phyloP scores from a whole-genome alignment of 23 red algal species.

The Gracilaria gracilis region DNA sequence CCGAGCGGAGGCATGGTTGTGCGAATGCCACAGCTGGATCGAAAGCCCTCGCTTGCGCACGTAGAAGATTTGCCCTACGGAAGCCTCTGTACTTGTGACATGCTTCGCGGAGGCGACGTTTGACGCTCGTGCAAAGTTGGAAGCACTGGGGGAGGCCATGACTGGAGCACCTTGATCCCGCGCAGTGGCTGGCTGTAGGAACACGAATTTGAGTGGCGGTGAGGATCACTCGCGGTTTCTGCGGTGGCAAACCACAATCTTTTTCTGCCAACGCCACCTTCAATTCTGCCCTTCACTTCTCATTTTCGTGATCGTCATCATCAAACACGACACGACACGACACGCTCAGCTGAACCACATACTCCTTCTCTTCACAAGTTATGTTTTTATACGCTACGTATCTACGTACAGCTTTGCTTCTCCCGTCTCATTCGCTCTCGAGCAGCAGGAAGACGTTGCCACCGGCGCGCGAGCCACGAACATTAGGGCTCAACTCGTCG shows the following conservation, averaged over 20 bases:
- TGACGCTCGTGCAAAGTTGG: constrained; percentile 50
- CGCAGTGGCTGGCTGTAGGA: constrained; percentile 69
- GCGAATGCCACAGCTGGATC: constrained; percentile 43
- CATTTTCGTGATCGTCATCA: no score
- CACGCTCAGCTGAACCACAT: no score
- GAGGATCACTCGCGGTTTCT: constrained; percentile 61
- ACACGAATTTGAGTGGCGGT: constrained; percentile 64
- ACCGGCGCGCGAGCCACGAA: background rate
- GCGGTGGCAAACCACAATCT: constrained; percentile 52
- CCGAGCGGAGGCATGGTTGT: constrained; percentile 59
- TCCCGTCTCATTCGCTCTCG: background rate
- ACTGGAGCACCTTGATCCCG: constrained; percentile 75
- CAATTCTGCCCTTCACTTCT: no score
- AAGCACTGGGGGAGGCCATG: constrained; percentile 67
- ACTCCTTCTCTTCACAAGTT: background rate
- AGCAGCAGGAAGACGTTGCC: constrained; percentile 32
- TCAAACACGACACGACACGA: no score
- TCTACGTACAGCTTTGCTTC: background rate
- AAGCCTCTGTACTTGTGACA: constrained; percentile 51
- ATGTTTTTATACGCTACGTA: constrained; percentile 4
- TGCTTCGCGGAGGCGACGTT: constrained; percentile 47
- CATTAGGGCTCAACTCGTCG: background rate
- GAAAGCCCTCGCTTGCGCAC: constrained; percentile 48
- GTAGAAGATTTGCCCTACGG: constrained; percentile 70
- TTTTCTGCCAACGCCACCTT: no score